Evolutionary conservation across 2,329 filamentous ascomycete species (phyloP).

Genomic region (Sporothrix phasma): DNA sequence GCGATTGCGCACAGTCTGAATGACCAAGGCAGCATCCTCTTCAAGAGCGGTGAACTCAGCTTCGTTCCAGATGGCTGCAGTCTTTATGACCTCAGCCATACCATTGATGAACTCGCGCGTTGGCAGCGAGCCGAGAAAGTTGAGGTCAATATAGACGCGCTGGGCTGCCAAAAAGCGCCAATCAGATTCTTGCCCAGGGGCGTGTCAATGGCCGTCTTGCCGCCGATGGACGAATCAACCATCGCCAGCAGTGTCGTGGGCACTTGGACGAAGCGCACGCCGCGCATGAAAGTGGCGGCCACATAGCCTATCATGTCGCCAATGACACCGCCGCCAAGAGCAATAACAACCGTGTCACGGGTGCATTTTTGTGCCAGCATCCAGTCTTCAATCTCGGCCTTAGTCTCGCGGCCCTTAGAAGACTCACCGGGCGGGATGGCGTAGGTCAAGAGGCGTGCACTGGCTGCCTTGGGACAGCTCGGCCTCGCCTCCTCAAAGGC

Average conservation of each 20-base stretch:
- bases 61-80: slow-evolving; percentile 91
- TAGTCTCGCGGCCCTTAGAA: slow-evolving; percentile 87
- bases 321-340: slow-evolving; percentile 90
- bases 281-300: slow-evolving; percentile 96
- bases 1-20: slow-evolving; percentile 57
- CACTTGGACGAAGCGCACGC: slow-evolving; percentile 90
- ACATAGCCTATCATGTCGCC: slow-evolving; percentile 97
- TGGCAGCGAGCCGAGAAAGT: slow-evolving; percentile 83
- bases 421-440: slow-evolving; percentile 83
- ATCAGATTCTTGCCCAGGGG: slow-evolving; percentile 93
- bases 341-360: slow-evolving; percentile 87
- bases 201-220: slow-evolving; percentile 96
- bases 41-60: slow-evolving; percentile 77
- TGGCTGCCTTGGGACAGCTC: slow-evolving; percentile 26
- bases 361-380: slow-evolving; percentile 89
- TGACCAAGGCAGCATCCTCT: slow-evolving; percentile 65
- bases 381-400: slow-evolving; percentile 96
- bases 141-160: slow-evolving; percentile 87
- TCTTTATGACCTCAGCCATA: slow-evolving; percentile 98
- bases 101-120: slow-evolving; percentile 93
- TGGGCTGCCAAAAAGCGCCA: slow-evolving; percentile 91
- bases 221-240: slow-evolving; percentile 97
- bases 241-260: slow-evolving; percentile 90
- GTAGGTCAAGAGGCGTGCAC: slow-evolving; percentile 70
- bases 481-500: slow-evolving; percentile 46